Percentiles rank a stretch among this genome's conserved stretches.
Conservation (phyloP, 305 asterid genomes). For the Fraxinus angustifolia region DNA sequence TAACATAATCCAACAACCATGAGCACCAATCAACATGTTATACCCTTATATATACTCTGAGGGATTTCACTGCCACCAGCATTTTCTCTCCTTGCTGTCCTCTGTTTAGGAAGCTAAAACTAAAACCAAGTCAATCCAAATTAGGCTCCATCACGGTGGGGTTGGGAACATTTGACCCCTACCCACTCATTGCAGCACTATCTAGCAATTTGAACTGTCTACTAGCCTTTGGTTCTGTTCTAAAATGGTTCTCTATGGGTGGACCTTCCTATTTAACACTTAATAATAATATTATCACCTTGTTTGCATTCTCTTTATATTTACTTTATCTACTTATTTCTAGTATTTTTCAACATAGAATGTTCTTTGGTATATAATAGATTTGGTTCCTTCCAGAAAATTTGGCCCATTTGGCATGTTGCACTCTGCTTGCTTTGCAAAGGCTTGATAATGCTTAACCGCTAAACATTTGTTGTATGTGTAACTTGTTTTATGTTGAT, state of each 20-base stretch:
- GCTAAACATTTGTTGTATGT: neutral
- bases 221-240: neutral
- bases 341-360: neutral
- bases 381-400: neutral
- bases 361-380: neutral
- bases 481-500: slow-evolving; percentile 14
- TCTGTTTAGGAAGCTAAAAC: neutral
- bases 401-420: neutral
- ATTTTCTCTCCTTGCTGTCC: neutral
- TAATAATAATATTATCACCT: neutral
- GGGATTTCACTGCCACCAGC: neutral
- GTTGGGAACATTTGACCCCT: neutral
- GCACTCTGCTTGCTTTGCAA: neutral
- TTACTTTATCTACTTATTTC: neutral
- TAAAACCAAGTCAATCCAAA: neutral
- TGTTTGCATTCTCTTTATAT: neutral
- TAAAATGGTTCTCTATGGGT: neutral
- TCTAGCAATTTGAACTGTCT: neutral
- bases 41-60: neutral
- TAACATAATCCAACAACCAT: neutral
- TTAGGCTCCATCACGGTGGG: neutral
- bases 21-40: neutral
- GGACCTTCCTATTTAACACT: neutral
- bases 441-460: neutral
- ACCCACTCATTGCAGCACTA: neutral